phyloP scores from a whole-genome alignment of 768 basidiomycete genomes.

The Candolleomyces aberdarensis region DNA sequence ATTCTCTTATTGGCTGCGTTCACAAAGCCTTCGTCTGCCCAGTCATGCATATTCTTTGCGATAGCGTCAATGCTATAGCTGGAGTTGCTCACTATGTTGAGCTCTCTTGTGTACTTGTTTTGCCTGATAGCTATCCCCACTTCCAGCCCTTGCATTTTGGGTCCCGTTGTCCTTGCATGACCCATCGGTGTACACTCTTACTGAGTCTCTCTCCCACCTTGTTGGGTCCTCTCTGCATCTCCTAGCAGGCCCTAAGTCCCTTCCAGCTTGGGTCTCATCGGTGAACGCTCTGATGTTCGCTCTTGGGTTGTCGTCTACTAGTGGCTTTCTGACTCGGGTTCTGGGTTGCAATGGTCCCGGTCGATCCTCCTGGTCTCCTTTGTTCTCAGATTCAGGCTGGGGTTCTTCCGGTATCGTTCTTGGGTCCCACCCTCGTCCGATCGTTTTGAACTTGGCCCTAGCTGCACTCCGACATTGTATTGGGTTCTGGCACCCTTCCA shows the following conservation, averaged over 20 bases:
- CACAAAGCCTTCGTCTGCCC: neutral
- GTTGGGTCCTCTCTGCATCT: no score
- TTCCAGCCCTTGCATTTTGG: neutral
- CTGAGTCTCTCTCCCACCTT: neutral
- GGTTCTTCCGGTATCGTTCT: neutral
- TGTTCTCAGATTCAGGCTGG: neutral
- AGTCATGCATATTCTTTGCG: neutral
- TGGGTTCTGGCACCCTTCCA: no score
- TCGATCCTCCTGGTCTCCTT: neutral
- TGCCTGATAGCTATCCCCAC: no score
- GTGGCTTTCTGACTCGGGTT: neutral
- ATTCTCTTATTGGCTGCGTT: neutral
- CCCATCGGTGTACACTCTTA: slow-evolving; percentile 9
- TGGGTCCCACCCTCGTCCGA: no score
- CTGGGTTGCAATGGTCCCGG: no score
- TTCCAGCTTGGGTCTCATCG: no score
- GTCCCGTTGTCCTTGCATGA: slow-evolving; percentile 4
- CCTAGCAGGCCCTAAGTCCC: no score
- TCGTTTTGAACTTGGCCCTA: no score
- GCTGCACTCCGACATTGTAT: no score
- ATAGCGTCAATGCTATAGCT: neutral
- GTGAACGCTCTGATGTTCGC: no score
- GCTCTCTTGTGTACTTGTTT: neutral
- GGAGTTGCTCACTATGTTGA: neutral
- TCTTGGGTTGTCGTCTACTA: neutral